These are phyloP conservation scores for Rhodotorula kratochvilovae DNA, from an alignment of 768 basidiomycete genomes.

Conservation along the genomic window DNA sequence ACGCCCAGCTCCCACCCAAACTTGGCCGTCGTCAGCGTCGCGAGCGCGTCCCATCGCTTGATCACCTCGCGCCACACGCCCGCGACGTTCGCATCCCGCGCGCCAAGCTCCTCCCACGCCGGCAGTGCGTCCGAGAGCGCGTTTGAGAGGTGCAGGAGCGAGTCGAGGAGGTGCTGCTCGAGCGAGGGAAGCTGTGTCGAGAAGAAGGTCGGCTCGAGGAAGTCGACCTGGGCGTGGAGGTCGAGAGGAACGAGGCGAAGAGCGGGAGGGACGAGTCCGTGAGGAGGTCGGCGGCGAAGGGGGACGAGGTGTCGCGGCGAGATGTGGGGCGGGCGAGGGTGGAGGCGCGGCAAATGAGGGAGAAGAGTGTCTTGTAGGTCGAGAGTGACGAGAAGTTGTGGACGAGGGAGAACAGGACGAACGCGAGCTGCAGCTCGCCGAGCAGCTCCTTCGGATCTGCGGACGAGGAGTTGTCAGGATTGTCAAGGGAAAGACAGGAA, in stretches of 20 bases:
- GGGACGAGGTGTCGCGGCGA: neutral
- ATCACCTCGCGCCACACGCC: slow-evolving; percentile 33
- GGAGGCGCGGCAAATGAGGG: slow-evolving; percentile 45
- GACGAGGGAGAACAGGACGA: slow-evolving; percentile 48
- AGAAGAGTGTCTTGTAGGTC: slow-evolving; percentile 48
- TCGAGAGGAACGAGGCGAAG: slow-evolving; percentile 31
- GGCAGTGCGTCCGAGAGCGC: slow-evolving; percentile 29
- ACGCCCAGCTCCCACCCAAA: slow-evolving; percentile 50
- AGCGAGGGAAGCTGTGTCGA: slow-evolving; percentile 36
- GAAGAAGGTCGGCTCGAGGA: slow-evolving; percentile 37
- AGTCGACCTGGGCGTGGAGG: slow-evolving; percentile 28
- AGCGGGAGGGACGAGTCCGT: slow-evolving; percentile 22
- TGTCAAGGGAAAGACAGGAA: neutral
- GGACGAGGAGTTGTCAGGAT: neutral
- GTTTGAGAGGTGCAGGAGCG: slow-evolving; percentile 27
- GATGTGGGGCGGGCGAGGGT: slow-evolving; percentile 36
- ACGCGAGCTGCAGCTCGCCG: slow-evolving; percentile 48
- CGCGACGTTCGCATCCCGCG: neutral
- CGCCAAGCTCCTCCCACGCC: neutral
- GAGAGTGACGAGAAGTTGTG: slow-evolving; percentile 49
- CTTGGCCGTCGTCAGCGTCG: slow-evolving; percentile 39
- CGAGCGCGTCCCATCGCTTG: slow-evolving; percentile 33
- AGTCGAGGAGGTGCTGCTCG: slow-evolving; percentile 33
- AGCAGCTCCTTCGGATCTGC: slow-evolving; percentile 46
- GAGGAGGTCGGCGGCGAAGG: neutral